Base-by-base conservation (phyloP, 2,329 filamentous ascomycete genomes). In the Paraphoma chrysanthemicola region DNA sequence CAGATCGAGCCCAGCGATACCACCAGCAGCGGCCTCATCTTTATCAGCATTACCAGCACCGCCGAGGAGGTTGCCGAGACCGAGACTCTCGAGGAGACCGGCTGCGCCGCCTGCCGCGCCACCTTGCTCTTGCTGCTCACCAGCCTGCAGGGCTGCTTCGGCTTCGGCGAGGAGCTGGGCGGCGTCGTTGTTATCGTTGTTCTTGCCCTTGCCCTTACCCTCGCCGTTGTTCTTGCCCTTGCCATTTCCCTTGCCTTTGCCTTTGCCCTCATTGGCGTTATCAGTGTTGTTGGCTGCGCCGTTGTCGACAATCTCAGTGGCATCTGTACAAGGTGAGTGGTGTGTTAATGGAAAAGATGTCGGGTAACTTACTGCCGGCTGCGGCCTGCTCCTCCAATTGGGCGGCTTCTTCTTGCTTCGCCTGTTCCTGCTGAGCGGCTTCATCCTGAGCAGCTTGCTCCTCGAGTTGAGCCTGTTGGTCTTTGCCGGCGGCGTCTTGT, bases 161-260 rank as follows among this genome's bases (percentile, higher is more conserved):
- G 52, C 51, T 44, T 57, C 43, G 31, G 51, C 39, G 43, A 54
- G 53, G 17, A 53, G 42, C n/a, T 60, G 46, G 5, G 39, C 38
- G 18, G 18, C 42, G 4, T 18, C 41, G 16, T 38, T n/a, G 43
- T 39, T 54, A 42, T 49, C 52, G 0, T 62, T 62, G 5, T 38
- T 54, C 4, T 60, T 59, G 11, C 51, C 56, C 10, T 64, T 59
- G 9, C 54, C 62, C 56, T 5, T 53, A 54, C 14, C 56, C 57
- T 11, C 56, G 54, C 12, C 31, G 46, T 14, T 64, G 60, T n/a
- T 53, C 53, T 23, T 59, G 28, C 30, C 51, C 10, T 48, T 46
- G 33, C 44, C 45, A 7, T 56, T 57, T n/a, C 55, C 56, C 2
- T 56, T 54, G 16, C 28, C 46, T n/a, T 64, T 63, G 18, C 55